These are phyloP conservation scores for Mariannaea elegans DNA, from an alignment of 2,329 filamentous ascomycete species.

Conservation along the genomic window DNA sequence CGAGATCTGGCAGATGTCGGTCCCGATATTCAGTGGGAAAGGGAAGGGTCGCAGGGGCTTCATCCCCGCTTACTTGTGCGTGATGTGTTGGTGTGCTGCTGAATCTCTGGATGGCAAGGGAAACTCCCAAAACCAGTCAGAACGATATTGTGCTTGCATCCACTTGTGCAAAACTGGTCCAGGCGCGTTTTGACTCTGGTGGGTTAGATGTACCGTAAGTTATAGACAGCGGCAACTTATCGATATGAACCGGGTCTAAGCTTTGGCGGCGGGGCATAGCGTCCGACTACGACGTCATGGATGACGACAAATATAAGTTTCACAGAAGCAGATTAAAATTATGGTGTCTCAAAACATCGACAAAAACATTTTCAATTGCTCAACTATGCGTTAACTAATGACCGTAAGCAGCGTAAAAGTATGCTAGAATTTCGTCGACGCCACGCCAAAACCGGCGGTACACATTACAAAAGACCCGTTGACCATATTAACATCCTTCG, in stretches of 20 bases:
- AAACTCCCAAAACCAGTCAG: background rate
- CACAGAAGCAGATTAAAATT: background rate
- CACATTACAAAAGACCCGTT: conserved; percentile 19
- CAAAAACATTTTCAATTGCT: background rate
- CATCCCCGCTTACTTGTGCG: conserved; percentile 30
- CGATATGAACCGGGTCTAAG: conserved; percentile 28
- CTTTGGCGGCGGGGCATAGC: conserved; percentile 19
- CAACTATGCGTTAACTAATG: conserved; percentile 19
- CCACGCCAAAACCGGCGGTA: conserved; percentile 17
- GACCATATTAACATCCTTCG: conserved; percentile 21
- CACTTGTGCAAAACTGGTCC: background rate
- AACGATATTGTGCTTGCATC: background rate
- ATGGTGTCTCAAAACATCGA: background rate
- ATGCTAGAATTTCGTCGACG: conserved; percentile 22
- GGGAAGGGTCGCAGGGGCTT: conserved; percentile 62
- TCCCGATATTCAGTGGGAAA: conserved; percentile 75
- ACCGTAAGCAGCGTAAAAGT: conserved; percentile 1
- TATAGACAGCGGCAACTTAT: conserved; percentile 37
- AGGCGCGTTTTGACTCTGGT: background rate
- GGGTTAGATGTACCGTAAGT: conserved; percentile 16
- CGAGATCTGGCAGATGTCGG: conserved; percentile 77
- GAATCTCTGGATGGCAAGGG: background rate
- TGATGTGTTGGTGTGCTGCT: background rate
- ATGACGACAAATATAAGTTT: conserved; percentile 1
- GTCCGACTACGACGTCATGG: conserved; percentile 16